Conservation (phyloP, 495 filamentous ascomycete species). For the Venustampulla echinocandica region DNA sequence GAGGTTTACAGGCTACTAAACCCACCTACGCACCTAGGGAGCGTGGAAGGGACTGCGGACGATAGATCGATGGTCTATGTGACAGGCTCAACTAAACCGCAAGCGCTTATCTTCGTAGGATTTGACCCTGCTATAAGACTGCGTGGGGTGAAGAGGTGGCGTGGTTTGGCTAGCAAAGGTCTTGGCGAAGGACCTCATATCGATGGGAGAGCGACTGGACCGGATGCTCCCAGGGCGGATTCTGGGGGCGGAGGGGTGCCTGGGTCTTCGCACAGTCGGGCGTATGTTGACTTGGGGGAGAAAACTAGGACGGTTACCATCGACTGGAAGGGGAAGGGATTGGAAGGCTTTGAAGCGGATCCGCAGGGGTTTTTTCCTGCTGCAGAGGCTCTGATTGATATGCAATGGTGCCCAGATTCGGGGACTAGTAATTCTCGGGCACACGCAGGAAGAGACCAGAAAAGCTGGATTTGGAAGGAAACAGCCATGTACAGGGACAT, state of each 20-base stretch:
- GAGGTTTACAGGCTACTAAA: slow-evolving; percentile 49
- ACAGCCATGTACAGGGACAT: slow-evolving; percentile 27
- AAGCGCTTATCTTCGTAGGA: slow-evolving; percentile 50
- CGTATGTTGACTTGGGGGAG: slow-evolving; percentile 14
- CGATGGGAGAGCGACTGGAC: slow-evolving; percentile 14
- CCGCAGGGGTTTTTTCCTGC: neutral
- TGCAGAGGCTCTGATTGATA: neutral
- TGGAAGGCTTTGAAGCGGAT: slow-evolving; percentile 5
- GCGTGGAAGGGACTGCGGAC: slow-evolving; percentile 46
- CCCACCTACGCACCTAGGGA: slow-evolving; percentile 38
- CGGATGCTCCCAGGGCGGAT: neutral
- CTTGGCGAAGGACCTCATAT: slow-evolving; percentile 19
- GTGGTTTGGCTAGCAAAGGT: slow-evolving; percentile 10
- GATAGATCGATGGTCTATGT: slow-evolving; percentile 55
- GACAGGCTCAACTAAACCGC: slow-evolving; percentile 32
- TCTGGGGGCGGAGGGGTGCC: neutral
- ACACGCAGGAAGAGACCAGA: neutral
- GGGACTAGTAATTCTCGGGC: neutral
- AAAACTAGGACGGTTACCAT: slow-evolving; percentile 15
- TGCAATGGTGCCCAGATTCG: neutral
- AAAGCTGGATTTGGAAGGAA: slow-evolving; percentile 23
- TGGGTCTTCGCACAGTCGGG: neutral
- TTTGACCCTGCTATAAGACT: slow-evolving; percentile 52
- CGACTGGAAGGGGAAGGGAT: slow-evolving; percentile 17
- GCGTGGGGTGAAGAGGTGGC: slow-evolving; percentile 23